Base-by-base conservation (phyloP, 306 rosid species). In the Elaeagnus macrophylla region DNA sequence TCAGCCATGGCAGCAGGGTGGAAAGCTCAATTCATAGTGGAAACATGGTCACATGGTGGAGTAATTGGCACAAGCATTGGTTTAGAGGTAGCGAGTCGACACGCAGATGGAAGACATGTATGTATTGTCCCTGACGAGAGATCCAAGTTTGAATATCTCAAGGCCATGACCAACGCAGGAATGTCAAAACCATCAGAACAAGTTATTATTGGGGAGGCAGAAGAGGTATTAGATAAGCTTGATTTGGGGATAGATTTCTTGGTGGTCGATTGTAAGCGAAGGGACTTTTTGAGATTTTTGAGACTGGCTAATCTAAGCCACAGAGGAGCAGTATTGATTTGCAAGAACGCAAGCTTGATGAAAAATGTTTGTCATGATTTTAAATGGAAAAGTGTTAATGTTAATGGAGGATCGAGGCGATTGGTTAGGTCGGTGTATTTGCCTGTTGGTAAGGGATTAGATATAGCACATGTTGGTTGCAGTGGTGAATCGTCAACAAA, bases 1-100 rank as follows among this genome's bases (percentile, higher is more conserved):
- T 80, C 99, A 1, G 95, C 99, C 50, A 87, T 87, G 95, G 93
- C 96, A 1, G 96, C 96, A 9, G 99, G 99, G 13, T 84, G 96
- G 99, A 84, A 84, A 69, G 77, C 99, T 0, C 67, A 68, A 49
- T 67, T 91, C 57, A 84, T 91, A 17, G 93, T 84, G 8, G 99
- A 91, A 74, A 87, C 99, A 8, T 84, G 99, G 99, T 84, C 95
- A 1, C 80, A 48, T 14, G 95, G 95, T 2, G 99, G 96, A 8
- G 68, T 62, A 12, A 77, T 80, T 7, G 69, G 88, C 1, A 78
- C 87, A 9, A 91, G 99, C 72, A 64, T 77, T 4, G 96, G 99
- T 5, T 64, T 91, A 36, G 75, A 64, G 11, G 72, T 91, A 49
- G 96, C 99, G 5, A 75, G 81, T 7, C 56, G 54, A 2, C 89